phyloP scores from a whole-genome alignment of 2,329 filamentous ascomycete species.

The Alternaria panax region DNA sequence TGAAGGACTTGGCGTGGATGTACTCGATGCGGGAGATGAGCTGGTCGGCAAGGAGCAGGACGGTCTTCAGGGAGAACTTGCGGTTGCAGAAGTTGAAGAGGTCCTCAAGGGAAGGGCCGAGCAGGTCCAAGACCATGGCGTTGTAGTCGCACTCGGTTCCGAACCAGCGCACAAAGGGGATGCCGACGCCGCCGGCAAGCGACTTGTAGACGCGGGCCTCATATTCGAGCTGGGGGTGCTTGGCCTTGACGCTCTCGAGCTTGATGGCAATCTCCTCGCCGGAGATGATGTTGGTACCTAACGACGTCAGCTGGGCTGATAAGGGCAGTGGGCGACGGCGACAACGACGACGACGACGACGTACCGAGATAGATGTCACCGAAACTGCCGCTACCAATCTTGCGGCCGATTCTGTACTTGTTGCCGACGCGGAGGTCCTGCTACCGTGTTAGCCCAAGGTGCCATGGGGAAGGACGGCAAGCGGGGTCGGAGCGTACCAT shows the following conservation, averaged over 20 bases:
- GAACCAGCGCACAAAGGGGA: constrained; percentile 99
- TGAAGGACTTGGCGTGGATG: constrained; percentile 99
- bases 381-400: constrained; percentile 97
- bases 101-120: constrained; percentile 94
- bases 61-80: constrained; percentile 99
- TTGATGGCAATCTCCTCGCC: constrained; percentile 99
- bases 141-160: constrained; percentile 99
- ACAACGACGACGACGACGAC: constrained; percentile 38
- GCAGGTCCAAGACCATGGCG: constrained; percentile 97
- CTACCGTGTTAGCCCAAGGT: constrained; percentile 32
- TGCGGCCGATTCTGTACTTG: constrained; percentile 99
- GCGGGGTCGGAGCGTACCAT: constrained; percentile 61
- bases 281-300: constrained; percentile 98
- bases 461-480: constrained; percentile 33
- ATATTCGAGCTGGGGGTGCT: constrained; percentile 98
- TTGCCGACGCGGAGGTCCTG: constrained; percentile 99
- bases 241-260: constrained; percentile 98
- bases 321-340: neutral
- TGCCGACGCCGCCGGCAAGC: constrained; percentile 94
- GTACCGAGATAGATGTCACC: constrained; percentile 94
- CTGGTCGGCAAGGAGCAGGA: constrained; percentile 94
- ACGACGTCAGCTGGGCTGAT: constrained; percentile 27
- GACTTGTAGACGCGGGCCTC: constrained; percentile 92
- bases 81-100: constrained; percentile 99
- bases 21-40: constrained; percentile 99